Conservation (phyloP, 2,329 filamentous ascomycete species). For the Fusarium lyarnte region DNA sequence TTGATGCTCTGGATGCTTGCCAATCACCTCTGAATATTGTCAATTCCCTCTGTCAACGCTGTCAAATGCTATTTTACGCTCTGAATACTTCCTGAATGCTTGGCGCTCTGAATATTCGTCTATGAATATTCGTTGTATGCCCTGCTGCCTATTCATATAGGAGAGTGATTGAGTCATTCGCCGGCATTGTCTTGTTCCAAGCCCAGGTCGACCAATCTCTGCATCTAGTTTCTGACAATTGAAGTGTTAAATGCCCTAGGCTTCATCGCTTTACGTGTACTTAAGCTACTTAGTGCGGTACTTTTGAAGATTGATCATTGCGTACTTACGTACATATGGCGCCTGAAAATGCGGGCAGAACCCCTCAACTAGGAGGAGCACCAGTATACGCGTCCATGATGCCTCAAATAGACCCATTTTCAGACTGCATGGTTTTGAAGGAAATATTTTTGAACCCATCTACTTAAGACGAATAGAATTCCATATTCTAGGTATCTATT, state of each 20-base stretch:
- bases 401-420: background rate
- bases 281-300: no score
- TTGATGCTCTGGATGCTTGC: no score
- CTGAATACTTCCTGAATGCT: no score
- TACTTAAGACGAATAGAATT: background rate
- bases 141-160: background rate
- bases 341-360: background rate
- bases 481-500: background rate
- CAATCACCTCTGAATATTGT: no score
- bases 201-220: accelerated
- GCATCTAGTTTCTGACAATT: accelerated
- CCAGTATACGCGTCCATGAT: background rate
- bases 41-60: no score
- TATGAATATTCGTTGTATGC: no score
- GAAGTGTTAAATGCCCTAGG: accelerated
- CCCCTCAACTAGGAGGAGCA: background rate
- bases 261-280: background rate
- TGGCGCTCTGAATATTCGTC: no score
- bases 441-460: accelerated
- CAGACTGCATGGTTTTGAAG: background rate
- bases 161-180: background rate
- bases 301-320: background rate
- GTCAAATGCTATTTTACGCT: no score
- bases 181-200: background rate
- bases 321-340: background rate